Conservation (phyloP, 2,329 filamentous ascomycete genomes). For the Colletotrichum godetiae region DNA sequence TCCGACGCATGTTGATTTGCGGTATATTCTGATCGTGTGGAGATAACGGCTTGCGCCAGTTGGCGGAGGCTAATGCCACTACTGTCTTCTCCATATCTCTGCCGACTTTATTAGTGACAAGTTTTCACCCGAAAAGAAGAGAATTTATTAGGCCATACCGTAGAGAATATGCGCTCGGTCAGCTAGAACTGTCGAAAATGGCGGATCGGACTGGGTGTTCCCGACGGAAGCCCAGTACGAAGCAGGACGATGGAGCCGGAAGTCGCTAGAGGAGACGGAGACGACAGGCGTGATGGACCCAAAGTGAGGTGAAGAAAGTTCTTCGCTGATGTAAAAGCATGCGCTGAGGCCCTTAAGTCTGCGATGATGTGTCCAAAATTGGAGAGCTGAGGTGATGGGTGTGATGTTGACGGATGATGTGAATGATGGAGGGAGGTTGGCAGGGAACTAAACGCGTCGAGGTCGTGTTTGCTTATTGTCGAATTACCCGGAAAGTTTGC, state of each 20-base stretch:
- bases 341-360: slow-evolving; percentile 28
- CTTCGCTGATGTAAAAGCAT: slow-evolving; percentile 32
- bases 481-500: not conserved
- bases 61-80: not conserved
- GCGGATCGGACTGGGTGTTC: not conserved
- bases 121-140: not conserved
- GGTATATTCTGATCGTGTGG: not conserved
- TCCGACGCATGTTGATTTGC: not conserved
- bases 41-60: slow-evolving; percentile 24
- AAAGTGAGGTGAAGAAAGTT: slow-evolving; percentile 1
- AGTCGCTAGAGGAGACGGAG: not conserved
- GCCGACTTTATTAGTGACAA: not conserved
- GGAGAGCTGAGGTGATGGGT: not conserved
- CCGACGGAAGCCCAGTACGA: not conserved
- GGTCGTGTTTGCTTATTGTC: not conserved
- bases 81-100: slow-evolving; percentile 6
- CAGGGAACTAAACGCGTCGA: not conserved
- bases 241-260: not conserved
- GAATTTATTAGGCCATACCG: not conserved
- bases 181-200: not conserved
- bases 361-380: slow-evolving; percentile 29
- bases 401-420: slow-evolving; percentile 6
- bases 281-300: not conserved
- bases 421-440: not conserved
- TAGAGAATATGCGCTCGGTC: not conserved